Base-by-base conservation (phyloP, 2,329 filamentous ascomycete species). In the Arachnopeziza araneosa region DNA sequence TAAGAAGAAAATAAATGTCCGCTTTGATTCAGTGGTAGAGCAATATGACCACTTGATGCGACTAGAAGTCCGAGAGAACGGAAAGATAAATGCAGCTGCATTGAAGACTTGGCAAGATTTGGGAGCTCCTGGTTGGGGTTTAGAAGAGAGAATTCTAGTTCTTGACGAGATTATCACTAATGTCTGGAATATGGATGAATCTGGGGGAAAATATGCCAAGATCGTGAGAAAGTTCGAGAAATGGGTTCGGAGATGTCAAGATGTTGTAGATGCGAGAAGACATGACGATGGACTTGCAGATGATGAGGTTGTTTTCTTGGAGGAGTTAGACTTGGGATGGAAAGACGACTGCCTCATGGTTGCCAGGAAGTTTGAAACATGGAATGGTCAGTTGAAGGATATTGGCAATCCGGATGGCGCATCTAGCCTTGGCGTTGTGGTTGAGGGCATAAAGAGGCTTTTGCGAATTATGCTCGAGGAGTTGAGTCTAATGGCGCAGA, bases 401-500 rank as follows among this genome's bases (percentile, higher is more conserved):
- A 67, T 87, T 4, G 79, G 76, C n/a, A 66, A 66, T 2, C 55
- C 56, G 56, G 66, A 61, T 58, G 61, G 36, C 7, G 62, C 73
- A 55, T 71, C 74, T 30, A 82, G 77, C 60, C 68, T 87, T 58
- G 74, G 68, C 23, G 71, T 74, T 26, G 77, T 85, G 64, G 69
- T 88, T 49, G 72, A 70, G 7, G 78, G 76, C 1, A 83, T 79
- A 58, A 71, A 76, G 23, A 68, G 67, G 19, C 71, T 89, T 52
- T 77, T 87, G 14, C 69, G 75, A 54, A 82, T 79, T 44, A 88
- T 88, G 85, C 71, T 86, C 52, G 76, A 75, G n/a, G 86, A 89
- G 75, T 73, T 89, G 63, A 72, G 72, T n/a, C 62, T 80, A 61
- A 89, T 89, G 86, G 78, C 78, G 58, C 77, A 80, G 67, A 81